These are phyloP conservation scores for Saturnispora halmiae DNA, from an alignment of 805 yeast species.

Conservation along the genomic window DNA sequence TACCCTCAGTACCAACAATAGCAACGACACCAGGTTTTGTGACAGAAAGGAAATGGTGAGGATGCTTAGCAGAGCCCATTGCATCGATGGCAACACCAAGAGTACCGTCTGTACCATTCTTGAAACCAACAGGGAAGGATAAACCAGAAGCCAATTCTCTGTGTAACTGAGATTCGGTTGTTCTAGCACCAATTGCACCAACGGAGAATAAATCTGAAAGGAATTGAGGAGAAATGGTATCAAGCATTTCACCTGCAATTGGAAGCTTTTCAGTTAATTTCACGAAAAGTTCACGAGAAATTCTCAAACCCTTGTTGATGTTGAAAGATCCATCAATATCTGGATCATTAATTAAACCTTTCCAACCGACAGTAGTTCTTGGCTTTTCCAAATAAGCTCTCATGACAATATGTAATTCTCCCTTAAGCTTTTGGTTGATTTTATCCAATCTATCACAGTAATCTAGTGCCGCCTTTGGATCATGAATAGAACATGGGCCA, in stretches of 20 bases:
- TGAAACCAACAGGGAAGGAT: constrained; percentile 97
- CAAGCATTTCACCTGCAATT: constrained; percentile 96
- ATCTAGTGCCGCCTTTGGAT: constrained; percentile 84
- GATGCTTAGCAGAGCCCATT: constrained; percentile 79
- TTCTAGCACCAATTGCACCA: constrained; percentile 98
- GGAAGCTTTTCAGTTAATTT: constrained; percentile 79
- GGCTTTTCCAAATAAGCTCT: constrained; percentile 98
- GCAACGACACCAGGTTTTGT: constrained; percentile 96
- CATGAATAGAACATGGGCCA: constrained; percentile 97
- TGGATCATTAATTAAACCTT: constrained; percentile 95
- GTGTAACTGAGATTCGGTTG: constrained; percentile 96
- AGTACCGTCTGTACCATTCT: constrained; percentile 96
- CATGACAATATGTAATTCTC: constrained; percentile 83
- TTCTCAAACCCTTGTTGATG: constrained; percentile 88
- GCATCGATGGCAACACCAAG: constrained; percentile 94
- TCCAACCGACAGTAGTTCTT: constrained; percentile 98
- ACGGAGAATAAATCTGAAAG: constrained; percentile 86
- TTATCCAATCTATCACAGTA: constrained; percentile 62
- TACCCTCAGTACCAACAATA: constrained; percentile 92
- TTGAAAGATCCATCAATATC: constrained; percentile 88
- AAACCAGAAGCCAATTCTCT: constrained; percentile 95
- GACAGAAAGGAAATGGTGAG: constrained; percentile 90
- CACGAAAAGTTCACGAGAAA: constrained; percentile 78
- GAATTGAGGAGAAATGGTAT: constrained; percentile 94
- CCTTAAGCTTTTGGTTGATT: constrained; percentile 51